A percentile compares a stretch with the other conserved stretches of the same genome.
Evolutionary conservation across 2,329 filamentous ascomycete species (phyloP).

Genomic region (Hypoxylon sp.): DNA sequence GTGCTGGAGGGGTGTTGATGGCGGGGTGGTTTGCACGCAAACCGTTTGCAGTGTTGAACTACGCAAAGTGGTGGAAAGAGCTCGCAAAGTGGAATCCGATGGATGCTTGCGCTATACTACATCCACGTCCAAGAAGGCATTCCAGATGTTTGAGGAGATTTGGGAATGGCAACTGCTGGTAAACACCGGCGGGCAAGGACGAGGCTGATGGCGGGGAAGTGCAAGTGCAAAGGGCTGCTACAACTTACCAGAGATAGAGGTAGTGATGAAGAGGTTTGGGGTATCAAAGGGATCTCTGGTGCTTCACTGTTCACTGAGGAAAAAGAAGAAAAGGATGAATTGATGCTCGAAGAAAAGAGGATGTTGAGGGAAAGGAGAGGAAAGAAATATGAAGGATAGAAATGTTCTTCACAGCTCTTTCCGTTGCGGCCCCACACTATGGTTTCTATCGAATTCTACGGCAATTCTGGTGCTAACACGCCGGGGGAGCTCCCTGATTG

Average conservation of each 20-base stretch:
- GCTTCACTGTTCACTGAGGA: conserved; percentile 16
- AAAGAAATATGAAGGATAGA: conserved; percentile 35
- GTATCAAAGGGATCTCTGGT: conserved; percentile 36
- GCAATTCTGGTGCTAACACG: conserved; percentile 35
- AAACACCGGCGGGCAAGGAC: conserved; percentile 5
- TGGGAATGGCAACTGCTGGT: conserved; percentile 3
- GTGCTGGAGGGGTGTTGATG: conserved; percentile 31
- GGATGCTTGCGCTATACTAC: neutral
- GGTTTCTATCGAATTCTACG: conserved; percentile 53
- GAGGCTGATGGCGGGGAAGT: conserved; percentile 34
- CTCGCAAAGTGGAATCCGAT: neutral
- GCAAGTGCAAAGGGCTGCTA: neutral
- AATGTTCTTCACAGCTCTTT: conserved; percentile 42
- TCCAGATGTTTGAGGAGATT: neutral
- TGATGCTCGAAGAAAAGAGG: conserved; percentile 27
- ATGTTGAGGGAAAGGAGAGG: conserved; percentile 23
- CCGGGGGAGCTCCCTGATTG: conserved; percentile 40
- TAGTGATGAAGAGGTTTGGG: conserved; percentile 21
- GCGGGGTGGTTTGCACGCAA: conserved; percentile 31
- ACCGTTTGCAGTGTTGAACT: conserved; percentile 29
- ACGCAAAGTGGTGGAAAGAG: conserved; percentile 7
- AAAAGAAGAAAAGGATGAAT: conserved; percentile 19
- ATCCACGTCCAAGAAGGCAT: neutral
- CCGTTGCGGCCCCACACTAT: conserved; percentile 46
- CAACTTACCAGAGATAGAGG: conserved; percentile 34